Base-by-base conservation (phyloP, 108 stramenopile species). In the Stephanodiscus minutulus region DNA sequence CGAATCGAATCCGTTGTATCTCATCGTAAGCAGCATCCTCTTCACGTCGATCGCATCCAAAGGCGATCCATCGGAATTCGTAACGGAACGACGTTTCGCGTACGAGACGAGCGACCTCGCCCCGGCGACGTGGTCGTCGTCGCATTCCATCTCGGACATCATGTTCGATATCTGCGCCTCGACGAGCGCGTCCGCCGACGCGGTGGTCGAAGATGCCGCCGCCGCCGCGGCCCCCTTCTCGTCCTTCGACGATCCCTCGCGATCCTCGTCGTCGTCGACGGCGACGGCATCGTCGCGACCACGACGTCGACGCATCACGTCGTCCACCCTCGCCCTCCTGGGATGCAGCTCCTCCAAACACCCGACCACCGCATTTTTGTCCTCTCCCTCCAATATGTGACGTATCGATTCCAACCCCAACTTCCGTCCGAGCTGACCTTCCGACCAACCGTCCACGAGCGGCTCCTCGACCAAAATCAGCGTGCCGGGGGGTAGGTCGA, bases 1-100 rank as follows among this genome's bases (percentile, higher is more conserved):
- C 0, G 86, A 85, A 72, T 89, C 90, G 28, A 94, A 84, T 10
- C 92, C 88, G 64, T 94, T 94, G 72, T 91, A 94, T 52, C 90
- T 79, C 31, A 94, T n/a, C 0, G 77, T 80, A 60, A 94, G 49
- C 18, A 94, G 68, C 9, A 91, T 31, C 13, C 92, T 77, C 39
- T 81, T 50, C 8, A 91, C 82, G 65, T 94, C 92, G 22, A 22
- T 67, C 5, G 41, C 10, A 10, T 44, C 37, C 17, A 90, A 36
- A 7, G 58, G 44, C 11, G 84, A 64, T 5, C 75, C 77, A 70
- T 89, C 77, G 6, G 75, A 60, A 57, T 83, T 87, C 25, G 18
- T 15, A 3, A 92, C 67, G 24, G 64, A 62, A 13, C 37, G 24
- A 29, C 62, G 27, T 47, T 73, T 33, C 20, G 90, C 81, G 20